These are phyloP conservation scores for Ophiostoma himal-ulmi DNA, from an alignment of 2,329 filamentous ascomycete species.

Conservation along the genomic window DNA sequence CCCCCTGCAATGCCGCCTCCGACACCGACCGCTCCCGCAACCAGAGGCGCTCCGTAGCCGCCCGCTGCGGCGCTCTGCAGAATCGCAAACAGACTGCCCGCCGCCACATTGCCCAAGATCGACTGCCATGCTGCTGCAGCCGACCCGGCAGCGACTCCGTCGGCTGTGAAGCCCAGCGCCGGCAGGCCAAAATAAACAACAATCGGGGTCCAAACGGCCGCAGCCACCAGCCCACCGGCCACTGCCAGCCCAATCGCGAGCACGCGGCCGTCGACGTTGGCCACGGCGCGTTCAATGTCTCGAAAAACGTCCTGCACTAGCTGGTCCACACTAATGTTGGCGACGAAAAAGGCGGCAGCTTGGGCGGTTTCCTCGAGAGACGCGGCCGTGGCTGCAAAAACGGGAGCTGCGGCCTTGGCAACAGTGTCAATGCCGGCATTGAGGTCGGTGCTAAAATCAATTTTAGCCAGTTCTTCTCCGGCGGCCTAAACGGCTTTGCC, in stretches of 20 bases:
- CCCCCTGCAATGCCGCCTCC: conserved; percentile 16
- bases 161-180: conserved; percentile 18
- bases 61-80: conserved; percentile 33
- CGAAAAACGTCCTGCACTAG: neutral
- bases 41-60: conserved; percentile 28
- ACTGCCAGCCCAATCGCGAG: neutral
- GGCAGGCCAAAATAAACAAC: neutral
- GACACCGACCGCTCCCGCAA: neutral
- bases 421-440: neutral
- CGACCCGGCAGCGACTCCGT: conserved; percentile 27
- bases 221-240: neutral
- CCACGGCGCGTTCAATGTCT: neutral
- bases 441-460: too few species aligned
- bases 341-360: neutral
- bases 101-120: conserved; percentile 30
- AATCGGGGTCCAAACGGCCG: neutral
- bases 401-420: neutral
- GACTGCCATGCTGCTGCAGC: conserved; percentile 30
- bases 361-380: neutral
- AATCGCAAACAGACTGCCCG: conserved; percentile 29
- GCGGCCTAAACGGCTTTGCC: neutral
- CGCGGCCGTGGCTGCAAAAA: neutral
- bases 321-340: neutral
- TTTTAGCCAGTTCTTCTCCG: too few species aligned
- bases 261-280: neutral